Percentiles rank a stretch among this genome's conserved stretches.
phyloP scores from a whole-genome alignment of 495 filamentous ascomycete genomes.

The Parachaetomium inaequale region DNA sequence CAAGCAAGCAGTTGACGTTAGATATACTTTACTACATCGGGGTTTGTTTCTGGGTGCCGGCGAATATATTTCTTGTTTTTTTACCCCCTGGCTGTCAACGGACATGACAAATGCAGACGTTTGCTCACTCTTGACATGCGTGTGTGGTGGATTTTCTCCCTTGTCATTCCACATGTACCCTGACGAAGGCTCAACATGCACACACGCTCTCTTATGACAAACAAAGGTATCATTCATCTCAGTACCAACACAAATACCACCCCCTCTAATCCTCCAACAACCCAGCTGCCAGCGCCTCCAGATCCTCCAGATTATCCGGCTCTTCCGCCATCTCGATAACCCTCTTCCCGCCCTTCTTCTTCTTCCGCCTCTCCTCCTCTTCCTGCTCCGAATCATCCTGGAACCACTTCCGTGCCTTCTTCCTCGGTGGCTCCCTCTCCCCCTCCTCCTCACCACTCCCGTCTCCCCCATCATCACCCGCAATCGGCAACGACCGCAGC shows the following conservation, averaged over 20 bases:
- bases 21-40: not conserved
- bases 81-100: not conserved
- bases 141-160: too few relatives aligned
- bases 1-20: not conserved
- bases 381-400: conserved; percentile 46
- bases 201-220: not conserved
- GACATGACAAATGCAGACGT: not conserved
- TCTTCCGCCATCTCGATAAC: conserved; percentile 56
- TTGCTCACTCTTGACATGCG: too few relatives aligned
- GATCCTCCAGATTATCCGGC: conserved; percentile 82
- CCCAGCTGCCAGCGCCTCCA: conserved; percentile 82
- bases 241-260: not conserved
- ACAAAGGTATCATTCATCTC: not conserved
- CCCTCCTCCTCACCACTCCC: conserved; percentile 32
- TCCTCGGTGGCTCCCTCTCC: conserved; percentile 38
- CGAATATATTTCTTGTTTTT: not conserved
- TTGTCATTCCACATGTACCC: too few relatives aligned
- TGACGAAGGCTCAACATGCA: too few relatives aligned
- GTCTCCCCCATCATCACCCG: conserved; percentile 31
- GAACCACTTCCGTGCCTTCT: conserved; percentile 50
- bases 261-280: conserved; percentile 56
- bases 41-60: not conserved
- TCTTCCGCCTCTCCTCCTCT: conserved; percentile 38
- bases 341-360: conserved; percentile 44
- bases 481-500: conserved; percentile 47